A percentile compares a stretch with the other conserved stretches of the same genome.
Conservation (phyloP, 768 basidiomycete species). For the Termitomyces sp. region DNA sequence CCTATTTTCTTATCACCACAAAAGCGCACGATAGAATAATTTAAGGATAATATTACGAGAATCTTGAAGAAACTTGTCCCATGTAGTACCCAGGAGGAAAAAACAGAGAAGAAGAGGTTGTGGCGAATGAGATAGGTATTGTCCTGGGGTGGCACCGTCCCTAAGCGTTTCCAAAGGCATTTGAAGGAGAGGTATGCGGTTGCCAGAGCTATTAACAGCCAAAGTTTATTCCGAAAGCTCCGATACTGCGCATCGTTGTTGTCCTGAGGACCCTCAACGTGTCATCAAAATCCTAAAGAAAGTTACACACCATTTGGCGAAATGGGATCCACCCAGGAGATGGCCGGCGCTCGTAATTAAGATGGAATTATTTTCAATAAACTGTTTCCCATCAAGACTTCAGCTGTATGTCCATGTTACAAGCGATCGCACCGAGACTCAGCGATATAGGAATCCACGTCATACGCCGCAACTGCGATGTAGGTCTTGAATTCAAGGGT, state of each 20-base stretch:
- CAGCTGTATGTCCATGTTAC: background rate
- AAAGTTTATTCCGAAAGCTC: conserved; percentile 77
- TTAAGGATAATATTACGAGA: conserved; percentile 57
- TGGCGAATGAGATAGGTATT: conserved; percentile 45
- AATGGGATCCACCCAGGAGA: conserved; percentile 80
- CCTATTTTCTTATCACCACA: conserved; percentile 36
- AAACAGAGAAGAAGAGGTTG: conserved; percentile 51
- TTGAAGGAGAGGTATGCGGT: conserved; percentile 54
- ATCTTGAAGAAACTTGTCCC: conserved; percentile 81
- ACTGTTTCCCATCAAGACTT: background rate
- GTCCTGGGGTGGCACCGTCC: conserved; percentile 17
- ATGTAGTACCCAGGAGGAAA: conserved; percentile 71
- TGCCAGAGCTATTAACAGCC: conserved; percentile 46
- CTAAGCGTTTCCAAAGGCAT: conserved; percentile 35
- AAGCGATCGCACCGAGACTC: conserved; percentile 58
- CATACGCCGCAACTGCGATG: conserved; percentile 62
- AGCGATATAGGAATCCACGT: conserved; percentile 66
- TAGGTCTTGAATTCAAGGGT: conserved; percentile 82
- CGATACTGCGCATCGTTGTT: conserved; percentile 91
- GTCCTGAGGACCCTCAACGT: conserved; percentile 51
- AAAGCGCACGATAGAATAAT: conserved; percentile 58
- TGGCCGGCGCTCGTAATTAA: conserved; percentile 64
- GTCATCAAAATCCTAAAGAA: background rate
- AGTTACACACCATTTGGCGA: conserved; percentile 59
- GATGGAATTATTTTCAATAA: conserved; percentile 51